A percentile compares a stretch with the other conserved stretches of the same genome.
These are phyloP conservation scores for Gentiana macrophylla DNA, from an alignment of 257 asterid species.

Conservation along the genomic window DNA sequence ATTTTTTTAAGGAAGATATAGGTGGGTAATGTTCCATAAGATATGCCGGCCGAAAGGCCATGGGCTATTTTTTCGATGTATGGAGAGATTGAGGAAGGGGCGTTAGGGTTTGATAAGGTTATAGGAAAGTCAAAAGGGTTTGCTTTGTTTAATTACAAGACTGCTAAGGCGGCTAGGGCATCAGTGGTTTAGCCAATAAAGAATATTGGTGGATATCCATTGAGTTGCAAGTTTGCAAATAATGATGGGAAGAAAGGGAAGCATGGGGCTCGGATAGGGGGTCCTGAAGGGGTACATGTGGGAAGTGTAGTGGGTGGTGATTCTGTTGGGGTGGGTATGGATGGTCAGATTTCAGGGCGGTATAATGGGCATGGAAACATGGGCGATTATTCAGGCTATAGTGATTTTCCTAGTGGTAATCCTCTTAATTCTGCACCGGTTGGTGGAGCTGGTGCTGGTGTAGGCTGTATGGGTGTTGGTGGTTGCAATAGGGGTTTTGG, in stretches of 20 bases:
- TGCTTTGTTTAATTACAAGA: constrained; percentile 71
- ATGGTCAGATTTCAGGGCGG: too few relatives aligned
- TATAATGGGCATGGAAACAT: too few relatives aligned
- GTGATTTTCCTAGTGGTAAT: too few relatives aligned
- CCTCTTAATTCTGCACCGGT: too few relatives aligned
- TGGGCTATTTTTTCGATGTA: constrained; percentile 59
- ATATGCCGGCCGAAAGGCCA: constrained; percentile 34
- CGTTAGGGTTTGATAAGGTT: constrained; percentile 72
- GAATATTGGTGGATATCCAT: constrained; percentile 32
- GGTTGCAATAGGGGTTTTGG: too few relatives aligned
- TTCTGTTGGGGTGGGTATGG: too few relatives aligned
- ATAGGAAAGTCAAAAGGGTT: constrained; percentile 82
- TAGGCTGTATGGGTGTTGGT: too few relatives aligned
- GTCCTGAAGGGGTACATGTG: constrained; percentile 28
- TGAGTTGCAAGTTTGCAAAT: constrained; percentile 59
- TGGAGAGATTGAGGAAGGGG: constrained; percentile 89
- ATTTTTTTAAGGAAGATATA: not conserved
- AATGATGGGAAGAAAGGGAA: constrained; percentile 64
- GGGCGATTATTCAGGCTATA: too few relatives aligned
- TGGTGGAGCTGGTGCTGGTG: too few relatives aligned
- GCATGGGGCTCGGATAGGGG: constrained; percentile 23
- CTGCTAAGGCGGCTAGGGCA: constrained; percentile 49
- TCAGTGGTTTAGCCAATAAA: too few relatives aligned
- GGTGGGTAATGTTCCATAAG: too few relatives aligned
- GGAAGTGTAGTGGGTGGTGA: too few relatives aligned